Base-by-base conservation (phyloP, 2,329 filamentous ascomycete species). In the Esteya vermicola region DNA sequence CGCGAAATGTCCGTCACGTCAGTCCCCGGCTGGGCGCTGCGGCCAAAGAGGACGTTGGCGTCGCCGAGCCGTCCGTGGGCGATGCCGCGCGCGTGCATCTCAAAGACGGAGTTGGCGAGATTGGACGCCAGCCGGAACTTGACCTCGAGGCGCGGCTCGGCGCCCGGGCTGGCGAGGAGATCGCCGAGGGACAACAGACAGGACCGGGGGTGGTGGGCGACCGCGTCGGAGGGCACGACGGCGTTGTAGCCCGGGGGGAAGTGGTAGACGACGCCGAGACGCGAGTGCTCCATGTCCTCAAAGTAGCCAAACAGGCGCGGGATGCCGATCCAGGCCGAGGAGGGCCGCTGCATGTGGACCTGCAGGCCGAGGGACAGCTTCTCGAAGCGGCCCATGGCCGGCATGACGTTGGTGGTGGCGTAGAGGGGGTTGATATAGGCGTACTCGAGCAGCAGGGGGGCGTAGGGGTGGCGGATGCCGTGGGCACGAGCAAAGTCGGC, bases 111-210 rank as follows among this genome's bases (percentile, higher is more conserved):
- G 47, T 78, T 78, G 25, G 74, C 73, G 4, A 88, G 64, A 47
- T 84, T 83, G 39, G 81, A 69, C 4, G 82, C 82, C 38, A 89
- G 64, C 13, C 78, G 71, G 51, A 85, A 88, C 50, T 84, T 83
- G 43, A 79, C 77, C 57, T 89, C 83, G 1, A 88, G 63, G 27
- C 72, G 71, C 0, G 80, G 81, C 50, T 81, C 75, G 27, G 68
- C 70, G 38, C 64, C 63, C 1, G 67, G 63, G 14, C 61, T 55
- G 2, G 58, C 59, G 0, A 80, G 61, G 10, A 80, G 60, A 39
- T 76, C 65, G 13, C 60, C 58, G 6, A 80, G 54, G 0, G 72
- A 72, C 33, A 64, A 68, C 4, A 76, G 53, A 40, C 62, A 70
- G 47, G 70, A 68, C 0, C 63, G 52, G 0, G 68, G 62, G 23